Evolutionary conservation across 129 eudicot species (phyloP).

Genomic region (Helianthus tuberosus): DNA sequence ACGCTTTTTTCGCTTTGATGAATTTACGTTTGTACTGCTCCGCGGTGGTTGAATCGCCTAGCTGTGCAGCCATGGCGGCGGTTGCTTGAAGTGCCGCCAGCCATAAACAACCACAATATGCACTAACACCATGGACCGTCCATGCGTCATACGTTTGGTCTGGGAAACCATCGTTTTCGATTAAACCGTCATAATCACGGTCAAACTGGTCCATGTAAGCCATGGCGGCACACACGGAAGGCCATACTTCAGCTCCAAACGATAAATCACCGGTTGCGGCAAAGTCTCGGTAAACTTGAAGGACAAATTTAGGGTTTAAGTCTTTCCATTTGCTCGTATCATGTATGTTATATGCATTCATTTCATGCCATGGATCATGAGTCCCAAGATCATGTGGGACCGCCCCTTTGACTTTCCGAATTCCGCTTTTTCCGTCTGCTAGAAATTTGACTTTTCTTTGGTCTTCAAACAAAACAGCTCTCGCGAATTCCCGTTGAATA

Average conservation of each 20-base stretch:
- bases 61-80: conserved; percentile 87
- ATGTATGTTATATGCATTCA: conserved; percentile 97
- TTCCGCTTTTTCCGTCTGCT: conserved; percentile 85
- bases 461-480: conserved; percentile 83
- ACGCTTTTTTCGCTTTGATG: conserved; percentile 64
- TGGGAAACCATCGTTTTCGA: conserved; percentile 94
- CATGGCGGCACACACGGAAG: conserved; percentile 92
- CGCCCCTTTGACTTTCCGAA: conserved; percentile 91
- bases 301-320: conserved; percentile 92
- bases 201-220: conserved; percentile 97
- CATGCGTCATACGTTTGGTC: conserved; percentile 97
- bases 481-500: conserved; percentile 93
- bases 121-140: conserved; percentile 96
- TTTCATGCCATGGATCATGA: conserved; percentile 99
- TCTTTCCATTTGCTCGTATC: conserved; percentile 99
- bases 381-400: conserved; percentile 97
- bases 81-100: conserved; percentile 94
- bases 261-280: conserved; percentile 85
- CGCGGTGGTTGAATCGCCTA: conserved; percentile 73
- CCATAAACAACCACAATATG: conserved; percentile 97
- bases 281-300: conserved; percentile 90
- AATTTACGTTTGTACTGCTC: conserved; percentile 65
- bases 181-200: conserved; percentile 67
- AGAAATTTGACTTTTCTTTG: conserved; percentile 76
- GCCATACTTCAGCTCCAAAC: conserved; percentile 94